Percentiles rank a stretch among this genome's conserved stretches.
These are phyloP conservation scores for Lecanicillium sp. DNA, from an alignment of 2,329 filamentous ascomycete genomes.

Conservation along the genomic window DNA sequence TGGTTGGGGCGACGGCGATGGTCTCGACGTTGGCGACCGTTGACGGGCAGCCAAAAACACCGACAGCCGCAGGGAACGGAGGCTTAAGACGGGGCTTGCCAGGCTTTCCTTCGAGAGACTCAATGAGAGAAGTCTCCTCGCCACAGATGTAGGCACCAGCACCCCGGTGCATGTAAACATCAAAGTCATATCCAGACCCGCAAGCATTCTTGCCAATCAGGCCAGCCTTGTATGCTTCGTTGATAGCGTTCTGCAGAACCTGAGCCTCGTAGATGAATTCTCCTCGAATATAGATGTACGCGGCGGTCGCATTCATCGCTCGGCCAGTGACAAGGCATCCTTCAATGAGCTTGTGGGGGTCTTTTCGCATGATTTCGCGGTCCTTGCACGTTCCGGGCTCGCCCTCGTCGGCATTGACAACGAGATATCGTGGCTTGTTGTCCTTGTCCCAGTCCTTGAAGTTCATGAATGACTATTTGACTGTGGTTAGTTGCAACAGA, in stretches of 20 bases:
- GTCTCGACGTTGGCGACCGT: conserved; percentile 99
- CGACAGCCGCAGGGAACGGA: conserved; percentile 93
- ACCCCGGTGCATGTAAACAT: conserved; percentile 92
- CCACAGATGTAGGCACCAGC: conserved; percentile 97
- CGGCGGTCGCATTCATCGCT: conserved; percentile 97
- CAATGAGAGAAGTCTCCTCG: conserved; percentile 96
- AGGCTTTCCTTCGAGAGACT: conserved; percentile 96
- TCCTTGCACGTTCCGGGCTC: conserved; percentile 99
- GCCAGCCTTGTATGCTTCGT: conserved; percentile 92
- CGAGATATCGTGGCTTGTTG: conserved; percentile 86
- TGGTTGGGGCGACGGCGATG: conserved; percentile 88
- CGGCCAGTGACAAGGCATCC: conserved; percentile 92
- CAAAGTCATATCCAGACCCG: conserved; percentile 93
- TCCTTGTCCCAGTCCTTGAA: conserved; percentile 99
- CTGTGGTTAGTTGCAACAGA: conserved; percentile 13
- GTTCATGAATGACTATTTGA: conserved; percentile 91
- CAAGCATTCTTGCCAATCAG: conserved; percentile 98
- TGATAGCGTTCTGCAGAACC: conserved; percentile 87
- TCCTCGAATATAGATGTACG: conserved; percentile 98
- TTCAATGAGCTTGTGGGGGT: conserved; percentile 97
- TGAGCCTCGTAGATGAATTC: conserved; percentile 96
- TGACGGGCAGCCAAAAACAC: conserved; percentile 94
- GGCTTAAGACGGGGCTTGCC: conserved; percentile 98
- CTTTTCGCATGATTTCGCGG: conserved; percentile 99
- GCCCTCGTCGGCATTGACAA: conserved; percentile 97